These are phyloP conservation scores for Venturia asperata DNA, from an alignment of 2,329 filamentous ascomycete genomes.

Conservation along the genomic window DNA sequence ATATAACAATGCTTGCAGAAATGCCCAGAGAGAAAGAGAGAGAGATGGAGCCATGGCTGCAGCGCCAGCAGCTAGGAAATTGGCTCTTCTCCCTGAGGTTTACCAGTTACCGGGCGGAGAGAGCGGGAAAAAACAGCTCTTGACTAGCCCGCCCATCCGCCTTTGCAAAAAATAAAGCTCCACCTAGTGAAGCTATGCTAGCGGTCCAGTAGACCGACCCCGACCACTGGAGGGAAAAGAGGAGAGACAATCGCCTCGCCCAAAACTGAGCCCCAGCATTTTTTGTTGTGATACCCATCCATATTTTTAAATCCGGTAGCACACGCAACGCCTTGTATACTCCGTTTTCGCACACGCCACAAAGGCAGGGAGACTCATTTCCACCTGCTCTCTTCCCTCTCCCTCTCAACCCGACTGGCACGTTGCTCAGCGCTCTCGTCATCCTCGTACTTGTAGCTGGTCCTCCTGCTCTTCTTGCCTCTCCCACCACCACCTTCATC, in stretches of 20 bases:
- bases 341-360: background rate
- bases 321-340: background rate
- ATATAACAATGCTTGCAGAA: background rate
- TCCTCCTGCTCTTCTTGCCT: slow-evolving; percentile 39
- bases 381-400: slow-evolving; percentile 43
- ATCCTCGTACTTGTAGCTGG: slow-evolving; percentile 36
- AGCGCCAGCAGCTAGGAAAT: background rate
- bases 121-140: no score
- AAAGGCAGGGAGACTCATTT: background rate
- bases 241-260: background rate
- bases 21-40: no score
- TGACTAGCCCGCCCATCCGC: background rate
- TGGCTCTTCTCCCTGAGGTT: background rate
- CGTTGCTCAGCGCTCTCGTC: slow-evolving; percentile 39
- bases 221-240: background rate
- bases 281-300: slow-evolving; percentile 1
- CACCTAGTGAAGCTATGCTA: background rate
- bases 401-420: slow-evolving; percentile 46
- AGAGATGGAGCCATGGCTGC: background rate
- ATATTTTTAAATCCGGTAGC: slow-evolving; percentile 1
- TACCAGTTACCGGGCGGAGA: no score
- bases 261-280: background rate
- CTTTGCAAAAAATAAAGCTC: background rate
- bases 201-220: background rate
- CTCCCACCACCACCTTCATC: slow-evolving; percentile 45